These are phyloP conservation scores for Marchantia polymorpha DNA, from an alignment of 225 moss, liverwort and hornwort genomes.

Conservation along the genomic window DNA sequence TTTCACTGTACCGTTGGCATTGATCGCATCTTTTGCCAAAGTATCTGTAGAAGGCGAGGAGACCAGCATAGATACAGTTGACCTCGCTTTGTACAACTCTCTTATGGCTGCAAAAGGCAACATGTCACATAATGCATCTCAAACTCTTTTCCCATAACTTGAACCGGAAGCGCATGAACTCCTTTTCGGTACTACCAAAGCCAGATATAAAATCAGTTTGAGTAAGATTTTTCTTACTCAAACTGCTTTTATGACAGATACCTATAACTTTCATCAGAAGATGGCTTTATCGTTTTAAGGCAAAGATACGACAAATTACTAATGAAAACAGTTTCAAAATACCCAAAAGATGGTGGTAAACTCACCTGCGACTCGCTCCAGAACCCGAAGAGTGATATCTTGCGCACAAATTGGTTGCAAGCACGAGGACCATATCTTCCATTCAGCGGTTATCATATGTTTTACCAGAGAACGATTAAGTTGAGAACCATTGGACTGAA, in stretches of 20 bases:
- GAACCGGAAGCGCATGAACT: no score
- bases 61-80: constrained; percentile 45
- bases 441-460: constrained; percentile 92
- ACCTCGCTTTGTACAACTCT: constrained; percentile 77
- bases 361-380: constrained; percentile 85
- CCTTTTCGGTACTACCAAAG: no score
- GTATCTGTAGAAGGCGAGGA: constrained; percentile 26
- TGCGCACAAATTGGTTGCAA: constrained; percentile 58
- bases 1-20: constrained; percentile 19
- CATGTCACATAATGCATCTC: background rate
- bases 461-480: constrained; percentile 63
- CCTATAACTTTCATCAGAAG: no score
- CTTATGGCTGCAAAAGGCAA: constrained; percentile 60
- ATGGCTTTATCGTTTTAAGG: no score
- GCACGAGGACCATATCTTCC: constrained; percentile 74
- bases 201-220: background rate
- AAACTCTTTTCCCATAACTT: no score
- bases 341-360: no score
- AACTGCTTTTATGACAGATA: no score
- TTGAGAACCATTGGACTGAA: constrained; percentile 53
- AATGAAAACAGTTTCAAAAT: no score
- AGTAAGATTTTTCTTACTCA: background rate
- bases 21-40: constrained; percentile 22
- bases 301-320: no score
- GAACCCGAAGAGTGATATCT: constrained; percentile 81